Evolutionary conservation across 2,329 filamentous ascomycete genomes (phyloP).

Genomic region (Verticillium alfalfae): DNA sequence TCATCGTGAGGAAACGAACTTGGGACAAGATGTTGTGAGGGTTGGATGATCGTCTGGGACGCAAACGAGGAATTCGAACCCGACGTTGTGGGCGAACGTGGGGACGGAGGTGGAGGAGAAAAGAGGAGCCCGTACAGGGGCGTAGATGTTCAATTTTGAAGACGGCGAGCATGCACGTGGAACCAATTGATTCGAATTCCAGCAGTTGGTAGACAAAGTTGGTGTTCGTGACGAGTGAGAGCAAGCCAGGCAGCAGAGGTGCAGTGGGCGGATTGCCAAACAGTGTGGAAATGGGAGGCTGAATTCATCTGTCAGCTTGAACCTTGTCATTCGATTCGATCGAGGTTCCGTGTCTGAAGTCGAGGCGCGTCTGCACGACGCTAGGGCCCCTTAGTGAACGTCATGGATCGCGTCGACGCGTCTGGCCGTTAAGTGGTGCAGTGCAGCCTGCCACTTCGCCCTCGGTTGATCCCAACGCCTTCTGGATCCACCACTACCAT

Average conservation of each 20-base stretch:
- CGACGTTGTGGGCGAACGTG: not conserved
- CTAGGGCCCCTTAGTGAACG: not conserved
- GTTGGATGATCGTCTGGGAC: not conserved
- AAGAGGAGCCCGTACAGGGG: not conserved
- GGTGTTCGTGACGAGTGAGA: not conserved
- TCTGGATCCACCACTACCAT: no score
- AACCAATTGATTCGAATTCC: not conserved
- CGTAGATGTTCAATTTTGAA: not conserved
- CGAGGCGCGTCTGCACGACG: not conserved
- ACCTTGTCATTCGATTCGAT: not conserved
- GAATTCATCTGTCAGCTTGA: not conserved
- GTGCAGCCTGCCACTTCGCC: not conserved
- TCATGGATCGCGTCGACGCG: slow-evolving; percentile 1
- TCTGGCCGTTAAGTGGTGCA: not conserved
- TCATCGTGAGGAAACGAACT: slow-evolving; percentile 17
- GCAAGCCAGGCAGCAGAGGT: not conserved
- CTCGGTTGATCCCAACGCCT: no score
- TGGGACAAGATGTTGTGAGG: not conserved
- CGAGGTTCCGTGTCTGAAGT: not conserved
- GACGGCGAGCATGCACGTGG: not conserved
- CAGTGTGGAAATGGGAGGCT: not conserved
- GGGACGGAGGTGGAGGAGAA: not conserved
- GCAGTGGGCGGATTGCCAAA: not conserved
- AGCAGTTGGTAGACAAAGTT: not conserved
- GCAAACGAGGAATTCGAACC: not conserved